phyloP scores from a whole-genome alignment of 2,329 filamentous ascomycete genomes.

The Sporothrix pallida region DNA sequence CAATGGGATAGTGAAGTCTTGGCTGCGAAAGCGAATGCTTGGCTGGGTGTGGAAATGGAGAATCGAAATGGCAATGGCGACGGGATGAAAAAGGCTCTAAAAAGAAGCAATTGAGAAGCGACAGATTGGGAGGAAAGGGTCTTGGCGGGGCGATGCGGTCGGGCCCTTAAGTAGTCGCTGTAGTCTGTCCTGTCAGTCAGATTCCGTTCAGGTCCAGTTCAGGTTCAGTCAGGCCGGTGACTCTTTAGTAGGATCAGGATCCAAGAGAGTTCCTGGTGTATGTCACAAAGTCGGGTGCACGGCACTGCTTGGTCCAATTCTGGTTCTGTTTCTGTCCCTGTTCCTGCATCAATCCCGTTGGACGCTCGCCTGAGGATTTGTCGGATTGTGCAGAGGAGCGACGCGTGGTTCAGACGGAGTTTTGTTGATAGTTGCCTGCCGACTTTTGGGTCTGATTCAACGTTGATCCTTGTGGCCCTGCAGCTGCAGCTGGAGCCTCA shows the following conservation, averaged over 20 bases:
- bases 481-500: too few species aligned
- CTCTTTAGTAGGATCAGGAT: background rate
- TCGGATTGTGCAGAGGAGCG: too few species aligned
- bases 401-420: background rate
- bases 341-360: background rate
- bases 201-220: background rate
- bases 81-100: background rate
- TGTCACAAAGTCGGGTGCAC: too few species aligned
- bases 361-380: too few species aligned
- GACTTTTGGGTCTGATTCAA: background rate
- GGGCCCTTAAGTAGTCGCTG: background rate
- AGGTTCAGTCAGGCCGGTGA: background rate
- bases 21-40: background rate
- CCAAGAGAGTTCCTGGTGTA: too few species aligned
- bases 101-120: conserved; percentile 10
- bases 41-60: background rate
- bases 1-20: background rate
- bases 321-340: background rate
- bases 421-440: background rate
- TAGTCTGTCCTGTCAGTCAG: background rate
- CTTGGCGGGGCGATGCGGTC: conserved; percentile 12
- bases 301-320: too few species aligned
- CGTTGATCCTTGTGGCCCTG: background rate
- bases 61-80: too few species aligned
- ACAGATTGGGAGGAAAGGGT: background rate